Base-by-base conservation (phyloP, 352 stramenopile species). In the Phytopythium kandeliae region DNA sequence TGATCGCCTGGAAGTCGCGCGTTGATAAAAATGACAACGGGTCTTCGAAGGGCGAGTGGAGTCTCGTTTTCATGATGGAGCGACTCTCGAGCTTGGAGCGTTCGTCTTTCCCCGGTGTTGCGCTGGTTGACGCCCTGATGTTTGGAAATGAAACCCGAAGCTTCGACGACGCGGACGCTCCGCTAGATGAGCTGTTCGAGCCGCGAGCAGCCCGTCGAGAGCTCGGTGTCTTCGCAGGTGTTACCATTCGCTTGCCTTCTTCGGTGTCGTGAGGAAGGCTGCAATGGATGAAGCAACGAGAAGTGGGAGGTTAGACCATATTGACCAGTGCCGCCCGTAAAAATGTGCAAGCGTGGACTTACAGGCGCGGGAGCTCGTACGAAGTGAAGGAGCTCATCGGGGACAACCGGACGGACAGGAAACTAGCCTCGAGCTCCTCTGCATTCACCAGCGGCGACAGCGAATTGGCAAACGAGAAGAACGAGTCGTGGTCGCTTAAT, bases 381-480 rank as follows among this genome's bases (percentile, higher is more conserved):
- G 74, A 72, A 1, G 63, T 61, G 8, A 77, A 60, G 13, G 74
- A 60, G n/a, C 69, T 62, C 4, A 89, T 54, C 6, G 83, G 83
- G 7, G 83, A 92, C 21, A 89, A 63, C 10, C 60, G 66, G 24
- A 85, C 54, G 0, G 75, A 73, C 55, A 88, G 47, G 44, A 89
- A 84, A 37, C 60, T 80, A 25, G 61, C 77, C 21, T 86, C 80
- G 13, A 89, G 70, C 30, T 86, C 79, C 2, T 89, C 80, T 0
- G 59, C 51, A 25, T 64, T 53, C 33, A 78, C 61, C 15, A 91
- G 61, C n/a, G 80, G 78, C 6, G 83, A 89, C 1, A 94, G 67
- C 25, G 78, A 78, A 45, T 86, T 86, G 0, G 69, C 78, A 50
- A 92, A 90, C 22, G 80, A 89, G 51, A 91, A 90, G 52, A 92